Conservation (phyloP, 2,329 filamentous ascomycete genomes). For the Botrytis fragariae region DNA sequence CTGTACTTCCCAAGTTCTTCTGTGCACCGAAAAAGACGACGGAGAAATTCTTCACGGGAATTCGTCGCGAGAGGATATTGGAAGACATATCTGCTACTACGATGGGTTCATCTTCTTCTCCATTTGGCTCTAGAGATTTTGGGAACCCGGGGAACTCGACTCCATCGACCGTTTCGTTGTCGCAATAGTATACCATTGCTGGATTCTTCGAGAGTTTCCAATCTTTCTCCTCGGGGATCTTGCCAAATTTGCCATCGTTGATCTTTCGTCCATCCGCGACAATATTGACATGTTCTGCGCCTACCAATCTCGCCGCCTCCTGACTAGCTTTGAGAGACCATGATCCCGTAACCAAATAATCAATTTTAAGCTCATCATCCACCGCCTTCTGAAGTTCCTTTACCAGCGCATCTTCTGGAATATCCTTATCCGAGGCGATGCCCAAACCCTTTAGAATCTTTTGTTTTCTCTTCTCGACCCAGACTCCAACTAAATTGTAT, state of each 20-base stretch:
- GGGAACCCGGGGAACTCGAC: conserved; percentile 84
- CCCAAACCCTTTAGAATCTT: conserved; percentile 57
- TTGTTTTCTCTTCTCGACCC: conserved; percentile 69
- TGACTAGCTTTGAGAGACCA: conserved; percentile 89
- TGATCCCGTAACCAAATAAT: conserved; percentile 85
- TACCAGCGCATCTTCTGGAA: conserved; percentile 54
- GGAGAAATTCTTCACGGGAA: conserved; percentile 77
- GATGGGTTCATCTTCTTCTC: conserved; percentile 64
- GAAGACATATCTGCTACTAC: conserved; percentile 93
- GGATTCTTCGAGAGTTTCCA: conserved; percentile 71
- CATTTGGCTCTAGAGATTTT: conserved; percentile 54
- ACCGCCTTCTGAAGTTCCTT: conserved; percentile 61
- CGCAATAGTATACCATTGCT: conserved; percentile 78
- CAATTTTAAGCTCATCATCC: conserved; percentile 70
- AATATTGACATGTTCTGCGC: conserved; percentile 76
- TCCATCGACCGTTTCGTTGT: conserved; percentile 92
- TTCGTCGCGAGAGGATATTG: conserved; percentile 80
- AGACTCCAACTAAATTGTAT: conserved; percentile 80
- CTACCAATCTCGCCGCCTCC: conserved; percentile 76
- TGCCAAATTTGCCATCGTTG: conserved; percentile 81
- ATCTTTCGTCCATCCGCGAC: conserved; percentile 63
- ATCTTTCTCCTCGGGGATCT: conserved; percentile 71
- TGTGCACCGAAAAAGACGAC: conserved; percentile 90
- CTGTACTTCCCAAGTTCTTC: conserved; percentile 87
- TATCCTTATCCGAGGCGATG: conserved; percentile 45